phyloP scores from a whole-genome alignment of 345 rosid species.

The Clausena lansium region DNA sequence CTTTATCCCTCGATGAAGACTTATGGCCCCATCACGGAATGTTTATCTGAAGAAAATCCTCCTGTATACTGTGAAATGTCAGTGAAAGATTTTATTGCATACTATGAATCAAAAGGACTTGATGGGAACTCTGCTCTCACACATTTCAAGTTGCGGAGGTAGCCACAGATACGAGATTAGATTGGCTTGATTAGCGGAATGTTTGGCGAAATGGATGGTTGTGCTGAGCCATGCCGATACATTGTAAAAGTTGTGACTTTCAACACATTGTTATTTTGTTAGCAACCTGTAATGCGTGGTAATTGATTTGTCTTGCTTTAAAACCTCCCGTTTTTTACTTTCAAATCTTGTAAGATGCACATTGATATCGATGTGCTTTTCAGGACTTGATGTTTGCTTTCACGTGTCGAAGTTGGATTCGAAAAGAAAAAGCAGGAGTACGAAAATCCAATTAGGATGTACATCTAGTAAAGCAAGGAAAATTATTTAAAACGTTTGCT shows the following conservation, averaged over 20 bases:
- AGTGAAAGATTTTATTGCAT: conserved; percentile 16
- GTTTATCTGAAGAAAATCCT: conserved; percentile 40
- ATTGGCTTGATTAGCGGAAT: not conserved
- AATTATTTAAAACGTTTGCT: no score
- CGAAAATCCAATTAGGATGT: no score
- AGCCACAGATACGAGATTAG: not conserved
- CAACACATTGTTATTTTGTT: not conserved
- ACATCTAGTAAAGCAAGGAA: no score
- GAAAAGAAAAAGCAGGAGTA: no score
- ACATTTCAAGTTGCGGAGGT: conserved; percentile 27
- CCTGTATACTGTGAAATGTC: conserved; percentile 33
- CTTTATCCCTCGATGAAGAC: not conserved
- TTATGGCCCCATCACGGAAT: conserved; percentile 43
- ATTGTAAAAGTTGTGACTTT: not conserved
- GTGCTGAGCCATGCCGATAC: not conserved
- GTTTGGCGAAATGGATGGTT: not conserved
- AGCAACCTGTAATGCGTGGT: not conserved
- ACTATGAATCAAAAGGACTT: conserved; percentile 32
- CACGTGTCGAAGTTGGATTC: not conserved
- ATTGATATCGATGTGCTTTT: no score
- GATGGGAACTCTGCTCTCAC: conserved; percentile 38
- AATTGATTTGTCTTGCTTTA: no score
- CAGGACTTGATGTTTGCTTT: no score
- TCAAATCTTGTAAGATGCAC: no score
- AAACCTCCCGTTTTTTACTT: no score